These are phyloP conservation scores for Aspergillus udagawae DNA, from an alignment of 2,329 filamentous ascomycete genomes.

Conservation along the genomic window DNA sequence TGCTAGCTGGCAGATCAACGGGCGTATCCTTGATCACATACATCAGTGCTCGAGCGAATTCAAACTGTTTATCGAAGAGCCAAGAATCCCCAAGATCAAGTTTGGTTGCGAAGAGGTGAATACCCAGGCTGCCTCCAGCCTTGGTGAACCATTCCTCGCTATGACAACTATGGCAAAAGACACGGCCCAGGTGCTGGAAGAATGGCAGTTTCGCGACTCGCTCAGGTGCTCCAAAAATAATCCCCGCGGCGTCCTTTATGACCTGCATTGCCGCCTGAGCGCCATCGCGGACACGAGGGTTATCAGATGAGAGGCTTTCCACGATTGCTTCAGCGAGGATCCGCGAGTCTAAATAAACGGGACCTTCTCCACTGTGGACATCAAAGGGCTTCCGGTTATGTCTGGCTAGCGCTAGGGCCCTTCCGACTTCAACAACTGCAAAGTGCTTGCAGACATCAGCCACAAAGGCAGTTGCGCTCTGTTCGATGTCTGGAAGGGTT, in stretches of 20 bases:
- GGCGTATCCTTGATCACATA: slow-evolving; percentile 99
- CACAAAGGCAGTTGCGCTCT: slow-evolving; percentile 71
- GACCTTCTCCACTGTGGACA: slow-evolving; percentile 79
- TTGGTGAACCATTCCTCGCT: slow-evolving; percentile 99
- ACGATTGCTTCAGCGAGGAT: slow-evolving; percentile 85
- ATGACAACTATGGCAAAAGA: slow-evolving; percentile 91
- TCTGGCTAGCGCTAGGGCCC: slow-evolving; percentile 75
- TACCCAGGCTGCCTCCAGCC: slow-evolving; percentile 84
- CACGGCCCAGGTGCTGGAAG: slow-evolving; percentile 75
- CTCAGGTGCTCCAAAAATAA: slow-evolving; percentile 72
- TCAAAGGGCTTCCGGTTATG: slow-evolving; percentile 76
- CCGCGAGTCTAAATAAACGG: slow-evolving; percentile 79
- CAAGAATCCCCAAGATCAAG: slow-evolving; percentile 79
- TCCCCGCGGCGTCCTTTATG: slow-evolving; percentile 70
- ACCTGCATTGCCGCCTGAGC: slow-evolving; percentile 74
- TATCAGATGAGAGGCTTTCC: slow-evolving; percentile 83
- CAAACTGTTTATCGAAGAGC: slow-evolving; percentile 76
- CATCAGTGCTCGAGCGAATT: slow-evolving; percentile 86
- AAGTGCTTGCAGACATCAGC: slow-evolving; percentile 84
- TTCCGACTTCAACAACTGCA: slow-evolving; percentile 81
- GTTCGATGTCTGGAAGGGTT: slow-evolving; percentile 74
- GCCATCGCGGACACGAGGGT: slow-evolving; percentile 72
- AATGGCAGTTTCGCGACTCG: slow-evolving; percentile 74
- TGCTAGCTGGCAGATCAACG: slow-evolving; percentile 85
- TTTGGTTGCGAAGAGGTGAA: slow-evolving; percentile 80